Percentiles rank a stretch among this genome's conserved stretches.
Evolutionary conservation across 2,329 filamentous ascomycete genomes (phyloP).

Genomic region (Aulographum hederae): DNA sequence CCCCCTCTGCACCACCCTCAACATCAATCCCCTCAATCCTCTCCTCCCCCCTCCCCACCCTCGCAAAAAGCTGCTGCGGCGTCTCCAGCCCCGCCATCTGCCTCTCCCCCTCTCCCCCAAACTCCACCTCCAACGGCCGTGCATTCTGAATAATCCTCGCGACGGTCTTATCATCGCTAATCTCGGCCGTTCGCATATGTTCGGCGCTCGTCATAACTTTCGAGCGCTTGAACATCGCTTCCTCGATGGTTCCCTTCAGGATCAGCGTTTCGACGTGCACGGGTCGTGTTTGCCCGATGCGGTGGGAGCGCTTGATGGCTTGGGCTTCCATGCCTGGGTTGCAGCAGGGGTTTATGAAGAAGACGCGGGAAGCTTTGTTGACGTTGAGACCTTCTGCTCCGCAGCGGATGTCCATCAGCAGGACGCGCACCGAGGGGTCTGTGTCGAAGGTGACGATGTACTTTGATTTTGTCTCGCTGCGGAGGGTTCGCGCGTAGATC

Average conservation of each 20-base stretch:
- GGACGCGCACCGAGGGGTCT: slow-evolving; percentile 48
- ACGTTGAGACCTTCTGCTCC: slow-evolving; percentile 81
- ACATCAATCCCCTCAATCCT: neutral
- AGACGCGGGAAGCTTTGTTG: slow-evolving; percentile 64
- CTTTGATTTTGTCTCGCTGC: slow-evolving; percentile 43
- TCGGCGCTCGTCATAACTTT: slow-evolving; percentile 52
- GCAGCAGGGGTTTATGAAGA: slow-evolving; percentile 77
- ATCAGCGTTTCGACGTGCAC: slow-evolving; percentile 80
- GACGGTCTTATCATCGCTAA: slow-evolving; percentile 41
- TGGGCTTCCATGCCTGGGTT: slow-evolving; percentile 74
- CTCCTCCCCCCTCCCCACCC: neutral
- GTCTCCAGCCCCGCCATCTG: slow-evolving; percentile 23
- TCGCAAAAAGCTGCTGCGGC: slow-evolving; percentile 27
- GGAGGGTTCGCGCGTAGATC: slow-evolving; percentile 47
- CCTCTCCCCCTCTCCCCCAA: slow-evolving; percentile 12
- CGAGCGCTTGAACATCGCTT: slow-evolving; percentile 59
- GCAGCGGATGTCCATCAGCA: slow-evolving; percentile 82
- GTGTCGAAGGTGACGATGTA: slow-evolving; percentile 69
- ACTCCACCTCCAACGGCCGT: slow-evolving; percentile 25
- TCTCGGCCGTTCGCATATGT: slow-evolving; percentile 32
- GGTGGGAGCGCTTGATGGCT: slow-evolving; percentile 74
- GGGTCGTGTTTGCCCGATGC: slow-evolving; percentile 63
- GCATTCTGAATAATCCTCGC: slow-evolving; percentile 39
- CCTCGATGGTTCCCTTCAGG: slow-evolving; percentile 62
- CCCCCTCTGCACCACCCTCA: neutral